A percentile compares a stretch with the other conserved stretches of the same genome.
Evolutionary conservation across 371 early-diverging fungal genomes (phyloP).

Genomic region (Apophysomyces variabilis): DNA sequence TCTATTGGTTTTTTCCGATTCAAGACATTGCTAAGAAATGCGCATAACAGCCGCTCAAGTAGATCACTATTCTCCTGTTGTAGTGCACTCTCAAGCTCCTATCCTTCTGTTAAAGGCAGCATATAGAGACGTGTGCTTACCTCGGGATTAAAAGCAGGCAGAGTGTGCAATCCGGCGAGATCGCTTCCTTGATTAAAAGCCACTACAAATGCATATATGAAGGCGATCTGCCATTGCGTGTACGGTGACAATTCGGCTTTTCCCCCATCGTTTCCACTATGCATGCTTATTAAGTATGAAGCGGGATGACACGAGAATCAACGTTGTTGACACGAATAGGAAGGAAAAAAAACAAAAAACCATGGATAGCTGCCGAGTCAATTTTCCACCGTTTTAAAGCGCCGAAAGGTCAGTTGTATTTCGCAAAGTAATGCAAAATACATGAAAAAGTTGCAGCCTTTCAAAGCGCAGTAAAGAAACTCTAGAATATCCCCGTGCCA

Average conservation of each 20-base stretch:
- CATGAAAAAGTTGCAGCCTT: no score
- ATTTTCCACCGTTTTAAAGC: conserved; percentile 2
- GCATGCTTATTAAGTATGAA: neutral
- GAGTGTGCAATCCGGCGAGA: conserved; percentile 22
- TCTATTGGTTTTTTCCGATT: conserved; percentile 46
- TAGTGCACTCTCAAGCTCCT: conserved; percentile 40
- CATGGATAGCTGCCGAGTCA: neutral
- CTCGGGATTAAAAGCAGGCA: conserved; percentile 36
- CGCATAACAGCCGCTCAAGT: conserved; percentile 34
- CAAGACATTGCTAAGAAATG: conserved; percentile 40
- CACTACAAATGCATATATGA: conserved; percentile 40
- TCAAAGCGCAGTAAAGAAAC: no score
- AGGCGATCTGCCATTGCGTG: conserved; percentile 45
- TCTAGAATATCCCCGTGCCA: no score
- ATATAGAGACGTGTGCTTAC: conserved; percentile 20
- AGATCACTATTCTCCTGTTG: conserved; percentile 22
- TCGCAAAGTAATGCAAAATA: neutral
- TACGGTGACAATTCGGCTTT: conserved; percentile 13
- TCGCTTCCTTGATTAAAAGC: conserved; percentile 27
- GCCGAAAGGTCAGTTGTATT: neutral
- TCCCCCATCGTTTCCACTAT: conserved; percentile 4
- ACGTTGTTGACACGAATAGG: neutral
- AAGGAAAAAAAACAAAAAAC: conserved; percentile 3
- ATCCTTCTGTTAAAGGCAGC: neutral
- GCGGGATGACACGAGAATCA: conserved; percentile 2